phyloP scores from a whole-genome alignment of 768 basidiomycete genomes.

The Pisolithus orientalis region DNA sequence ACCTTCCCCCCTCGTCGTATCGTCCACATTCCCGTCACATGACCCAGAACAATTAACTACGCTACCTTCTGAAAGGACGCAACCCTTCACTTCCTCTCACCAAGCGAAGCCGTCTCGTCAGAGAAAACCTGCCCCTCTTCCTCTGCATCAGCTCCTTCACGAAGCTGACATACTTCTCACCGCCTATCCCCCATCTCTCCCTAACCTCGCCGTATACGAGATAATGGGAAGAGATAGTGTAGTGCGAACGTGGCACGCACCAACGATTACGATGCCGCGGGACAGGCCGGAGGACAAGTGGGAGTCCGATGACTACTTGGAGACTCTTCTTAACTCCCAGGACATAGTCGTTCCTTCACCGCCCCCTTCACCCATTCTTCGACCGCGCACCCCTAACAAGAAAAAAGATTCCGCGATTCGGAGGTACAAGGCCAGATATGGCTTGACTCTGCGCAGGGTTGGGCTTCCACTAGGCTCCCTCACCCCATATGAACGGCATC shows the following conservation, averaged over 20 bases:
- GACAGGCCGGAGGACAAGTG: slow-evolving; percentile 19
- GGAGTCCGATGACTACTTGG: slow-evolving; percentile 22
- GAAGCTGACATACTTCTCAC: slow-evolving; percentile 53
- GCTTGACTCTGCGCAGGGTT: slow-evolving; percentile 13
- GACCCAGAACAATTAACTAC: background rate
- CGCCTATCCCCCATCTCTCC: slow-evolving; percentile 56
- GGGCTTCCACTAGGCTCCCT: slow-evolving; percentile 19
- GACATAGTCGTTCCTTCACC: slow-evolving; percentile 21
- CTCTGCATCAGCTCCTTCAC: slow-evolving; percentile 45
- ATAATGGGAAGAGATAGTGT: slow-evolving; percentile 80
- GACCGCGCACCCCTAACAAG: slow-evolving; percentile 10
- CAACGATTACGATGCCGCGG: slow-evolving; percentile 18
- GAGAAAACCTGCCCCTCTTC: slow-evolving; percentile 24
- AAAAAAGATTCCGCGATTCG: slow-evolving; percentile 10
- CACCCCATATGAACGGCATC: slow-evolving; percentile 21
- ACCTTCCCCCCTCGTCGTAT: too few species aligned
- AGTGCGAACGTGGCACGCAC: slow-evolving; percentile 57
- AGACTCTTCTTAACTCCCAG: slow-evolving; percentile 18
- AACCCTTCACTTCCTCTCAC: slow-evolving; percentile 3
- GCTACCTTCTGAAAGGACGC: slow-evolving; percentile 1
- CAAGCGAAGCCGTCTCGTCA: slow-evolving; percentile 5
- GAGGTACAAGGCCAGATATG: slow-evolving; percentile 4
- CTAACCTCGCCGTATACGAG: slow-evolving; percentile 42
- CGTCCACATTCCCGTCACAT: too few species aligned
- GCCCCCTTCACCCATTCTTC: slow-evolving; percentile 15